Evolutionary conservation across 225 moss, liverwort and hornwort genomes (phyloP).

Genomic region (Pseudoscleropodium purum): DNA sequence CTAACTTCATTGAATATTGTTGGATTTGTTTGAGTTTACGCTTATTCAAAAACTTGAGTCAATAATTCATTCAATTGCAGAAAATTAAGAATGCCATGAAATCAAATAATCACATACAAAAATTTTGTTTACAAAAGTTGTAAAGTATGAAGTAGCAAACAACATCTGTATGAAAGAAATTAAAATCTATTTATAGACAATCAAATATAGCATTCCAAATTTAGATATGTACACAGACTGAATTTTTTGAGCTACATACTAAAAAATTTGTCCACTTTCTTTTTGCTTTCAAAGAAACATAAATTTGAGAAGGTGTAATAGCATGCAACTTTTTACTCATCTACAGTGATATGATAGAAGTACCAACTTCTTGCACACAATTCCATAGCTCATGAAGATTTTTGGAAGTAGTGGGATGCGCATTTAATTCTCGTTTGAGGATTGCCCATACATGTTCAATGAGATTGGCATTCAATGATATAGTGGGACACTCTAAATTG

Average conservation of each 20-base stretch:
- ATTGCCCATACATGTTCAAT: not conserved
- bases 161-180: not conserved
- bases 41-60: not conserved
- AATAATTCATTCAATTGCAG: not conserved
- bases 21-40: not conserved
- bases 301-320: not conserved
- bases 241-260: not conserved
- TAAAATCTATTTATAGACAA: not conserved
- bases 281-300: not conserved
- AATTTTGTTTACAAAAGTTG: not conserved
- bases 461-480: accelerated
- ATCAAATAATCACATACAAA: too few species aligned
- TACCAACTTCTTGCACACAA: accelerated
- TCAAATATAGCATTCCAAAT: not conserved
- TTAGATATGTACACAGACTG: not conserved
- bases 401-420: accelerated
- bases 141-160: not conserved
- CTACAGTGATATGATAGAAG: not conserved
- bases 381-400: not conserved
- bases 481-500: accelerated
- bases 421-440: not conserved
- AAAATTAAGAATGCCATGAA: too few species aligned
- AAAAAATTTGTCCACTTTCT: not conserved
- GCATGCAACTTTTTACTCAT: not conserved
- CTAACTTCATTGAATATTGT: not conserved